These are phyloP conservation scores for Ceratocystis huliohia DNA, from an alignment of 2,329 filamentous ascomycete species.

Conservation along the genomic window DNA sequence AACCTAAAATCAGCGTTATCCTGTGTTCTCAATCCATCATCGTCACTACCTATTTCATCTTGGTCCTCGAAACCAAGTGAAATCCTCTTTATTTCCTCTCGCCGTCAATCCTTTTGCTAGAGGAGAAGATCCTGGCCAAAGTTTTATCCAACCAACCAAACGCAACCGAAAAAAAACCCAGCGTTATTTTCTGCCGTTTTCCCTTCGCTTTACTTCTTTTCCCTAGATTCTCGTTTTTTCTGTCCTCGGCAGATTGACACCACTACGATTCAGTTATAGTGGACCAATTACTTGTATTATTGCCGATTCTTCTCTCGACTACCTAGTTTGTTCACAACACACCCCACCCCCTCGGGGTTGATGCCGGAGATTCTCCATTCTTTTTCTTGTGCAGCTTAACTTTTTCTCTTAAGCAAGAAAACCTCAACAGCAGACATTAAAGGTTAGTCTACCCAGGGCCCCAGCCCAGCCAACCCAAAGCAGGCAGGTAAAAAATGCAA, in stretches of 20 bases:
- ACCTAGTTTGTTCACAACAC: neutral
- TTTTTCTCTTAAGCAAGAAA: slow-evolving; percentile 1
- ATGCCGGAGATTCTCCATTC: slow-evolving; percentile 6
- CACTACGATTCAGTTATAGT: slow-evolving; percentile 9
- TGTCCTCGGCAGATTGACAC: neutral
- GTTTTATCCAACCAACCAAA: slow-evolving; percentile 8
- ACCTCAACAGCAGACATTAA: neutral
- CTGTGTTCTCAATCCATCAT: neutral
- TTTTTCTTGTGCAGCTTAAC: slow-evolving; percentile 7
- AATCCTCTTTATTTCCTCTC: neutral
- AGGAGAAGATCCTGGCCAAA: neutral
- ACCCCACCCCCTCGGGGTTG: slow-evolving; percentile 6
- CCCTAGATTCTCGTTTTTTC: neutral
- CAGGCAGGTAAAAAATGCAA: neutral
- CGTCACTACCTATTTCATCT: neutral
- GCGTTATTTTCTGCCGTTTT: slow-evolving; percentile 1
- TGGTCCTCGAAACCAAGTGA: neutral
- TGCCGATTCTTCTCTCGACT: slow-evolving; percentile 9
- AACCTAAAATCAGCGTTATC: neutral
- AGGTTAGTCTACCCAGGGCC: neutral
- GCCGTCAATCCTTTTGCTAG: slow-evolving; percentile 3
- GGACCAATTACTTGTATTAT: slow-evolving; percentile 1
- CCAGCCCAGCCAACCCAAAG: slow-evolving; percentile 8
- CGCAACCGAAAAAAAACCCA: neutral
- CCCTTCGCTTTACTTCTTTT: neutral